Evolutionary conservation across 805 yeast species (phyloP).

Genomic region (Zygoascus ofunaensis): DNA sequence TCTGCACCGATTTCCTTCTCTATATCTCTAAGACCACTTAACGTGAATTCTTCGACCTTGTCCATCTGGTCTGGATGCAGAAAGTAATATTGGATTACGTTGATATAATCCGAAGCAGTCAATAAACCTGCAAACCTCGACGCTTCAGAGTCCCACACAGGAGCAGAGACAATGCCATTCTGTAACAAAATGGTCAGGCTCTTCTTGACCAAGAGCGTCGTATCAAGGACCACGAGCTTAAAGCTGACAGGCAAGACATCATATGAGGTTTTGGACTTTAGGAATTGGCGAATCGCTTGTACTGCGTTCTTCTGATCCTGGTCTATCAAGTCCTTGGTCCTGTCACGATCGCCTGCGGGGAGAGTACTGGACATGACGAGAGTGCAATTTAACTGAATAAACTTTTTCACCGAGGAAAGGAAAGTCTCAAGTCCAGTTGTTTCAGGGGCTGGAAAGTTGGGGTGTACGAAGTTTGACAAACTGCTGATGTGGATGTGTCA

Average conservation of each 20-base stretch:
- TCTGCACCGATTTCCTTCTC: constrained; percentile 81
- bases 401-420: too few species aligned
- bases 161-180: constrained; percentile 92
- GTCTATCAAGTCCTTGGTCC: not conserved
- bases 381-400: too few species aligned
- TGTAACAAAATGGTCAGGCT: constrained; percentile 83
- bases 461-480: too few species aligned
- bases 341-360: too few species aligned
- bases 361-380: too few species aligned
- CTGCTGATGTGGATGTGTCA: too few species aligned
- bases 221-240: constrained; percentile 85
- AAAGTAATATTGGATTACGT: constrained; percentile 88
- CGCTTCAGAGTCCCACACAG: constrained; percentile 86
- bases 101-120: constrained; percentile 86
- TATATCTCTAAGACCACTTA: constrained; percentile 77
- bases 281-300: constrained; percentile 65
- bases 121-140: constrained; percentile 89
- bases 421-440: too few species aligned
- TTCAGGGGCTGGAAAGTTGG: too few species aligned
- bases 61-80: constrained; percentile 80
- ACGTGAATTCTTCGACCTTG: constrained; percentile 72
- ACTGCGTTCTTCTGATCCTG: constrained; percentile 30
- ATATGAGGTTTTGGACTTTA: constrained; percentile 86
- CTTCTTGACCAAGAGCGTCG: constrained; percentile 80
- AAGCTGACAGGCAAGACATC: constrained; percentile 95